Evolutionary conservation across 1,139 yeast genomes (phyloP), one percentile per base, ranked within the genome.

Genomic region (Ogataea hybrid): DNA sequence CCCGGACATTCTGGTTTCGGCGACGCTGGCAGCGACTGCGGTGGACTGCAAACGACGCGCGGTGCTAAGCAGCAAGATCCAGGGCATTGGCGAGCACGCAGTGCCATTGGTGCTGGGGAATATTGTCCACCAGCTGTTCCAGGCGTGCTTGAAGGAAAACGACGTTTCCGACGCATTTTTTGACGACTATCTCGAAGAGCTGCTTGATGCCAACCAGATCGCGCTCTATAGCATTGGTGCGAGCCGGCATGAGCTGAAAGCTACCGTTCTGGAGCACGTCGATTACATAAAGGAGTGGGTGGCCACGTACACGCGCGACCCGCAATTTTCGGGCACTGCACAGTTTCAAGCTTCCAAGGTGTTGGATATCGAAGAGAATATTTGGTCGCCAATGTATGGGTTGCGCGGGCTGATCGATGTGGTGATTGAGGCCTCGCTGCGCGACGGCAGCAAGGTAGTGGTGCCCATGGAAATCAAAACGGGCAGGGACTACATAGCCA

Each of bases 371-470:
- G 99, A 92, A 61, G 97, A 92, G 57, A 86, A 83, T 53, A 81
- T 92, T 16, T 82, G 95, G 87, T 87, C 97, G 0, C 96, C 97
- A 0, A 75, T 78, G 57, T 89, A 75, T 67, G 99, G 99, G 0
- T 65, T 94, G n/a, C 81, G 87, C 51, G 99, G 99, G 1, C 78
- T 83, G 56, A 79, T 90, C 12, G 99, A 92, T 65, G 96, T 84
- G n/a, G n/a, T n/a, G n/a, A n/a, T n/a, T n/a, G n/a, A n/a, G n/a
- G n/a, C n/a, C n/a, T n/a, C n/a, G n/a, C n/a, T n/a, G n/a, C n/a
- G n/a, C n/a, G n/a, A n/a, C n/a, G n/a, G n/a, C n/a, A n/a, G n/a
- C n/a, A n/a, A n/a, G n/a, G n/a, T n/a, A n/a, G n/a, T n/a, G n/a
- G n/a, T n/a, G n/a, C n/a, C n/a, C n/a, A n/a, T n/a, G n/a, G n/a